Evolutionary conservation across 768 basidiomycete species (phyloP).

Genomic region (Psilocybe subaeruginosa): DNA sequence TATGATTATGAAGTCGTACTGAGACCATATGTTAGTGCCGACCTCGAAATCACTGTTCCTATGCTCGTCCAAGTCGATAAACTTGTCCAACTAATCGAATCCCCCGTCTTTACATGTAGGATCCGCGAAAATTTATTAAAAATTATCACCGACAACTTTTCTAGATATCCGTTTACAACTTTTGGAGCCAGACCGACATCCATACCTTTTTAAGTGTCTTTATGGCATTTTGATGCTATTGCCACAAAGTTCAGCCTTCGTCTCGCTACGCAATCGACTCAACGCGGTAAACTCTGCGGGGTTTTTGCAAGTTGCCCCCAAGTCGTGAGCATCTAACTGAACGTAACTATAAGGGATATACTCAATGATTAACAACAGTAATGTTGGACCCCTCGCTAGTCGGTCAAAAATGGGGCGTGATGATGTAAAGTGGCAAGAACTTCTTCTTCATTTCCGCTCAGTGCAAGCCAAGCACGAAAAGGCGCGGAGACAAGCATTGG

Average conservation of each 20-base stretch:
- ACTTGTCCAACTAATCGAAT: slow-evolving; percentile 96
- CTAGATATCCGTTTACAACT: slow-evolving; percentile 88
- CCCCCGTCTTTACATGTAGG: slow-evolving; percentile 96
- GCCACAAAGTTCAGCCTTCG: slow-evolving; percentile 96
- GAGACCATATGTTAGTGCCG: slow-evolving; percentile 60
- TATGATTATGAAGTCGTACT: background rate
- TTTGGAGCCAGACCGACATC: slow-evolving; percentile 95
- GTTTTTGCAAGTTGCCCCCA: slow-evolving; percentile 88
- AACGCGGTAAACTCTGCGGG: slow-evolving; percentile 96
- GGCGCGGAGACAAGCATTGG: slow-evolving; percentile 76
- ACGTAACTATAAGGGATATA: background rate
- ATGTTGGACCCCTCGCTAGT: slow-evolving; percentile 43
- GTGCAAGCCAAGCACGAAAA: slow-evolving; percentile 94
- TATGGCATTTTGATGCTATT: slow-evolving; percentile 97
- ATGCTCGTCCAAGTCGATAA: slow-evolving; percentile 97
- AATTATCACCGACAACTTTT: background rate
- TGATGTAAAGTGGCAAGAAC: slow-evolving; percentile 97
- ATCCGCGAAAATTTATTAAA: background rate
- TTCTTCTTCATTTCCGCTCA: slow-evolving; percentile 88
- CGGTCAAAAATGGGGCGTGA: slow-evolving; percentile 82
- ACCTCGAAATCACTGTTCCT: slow-evolving; percentile 94
- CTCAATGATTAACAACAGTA: slow-evolving; percentile 12
- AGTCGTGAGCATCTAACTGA: slow-evolving; percentile 55
- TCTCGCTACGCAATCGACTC: slow-evolving; percentile 90
- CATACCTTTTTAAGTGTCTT: slow-evolving; percentile 95